A percentile compares a stretch with the other conserved stretches of the same genome.
phyloP scores from a whole-genome alignment of 2,329 filamentous ascomycete species.

The Chaetomium sp. region DNA sequence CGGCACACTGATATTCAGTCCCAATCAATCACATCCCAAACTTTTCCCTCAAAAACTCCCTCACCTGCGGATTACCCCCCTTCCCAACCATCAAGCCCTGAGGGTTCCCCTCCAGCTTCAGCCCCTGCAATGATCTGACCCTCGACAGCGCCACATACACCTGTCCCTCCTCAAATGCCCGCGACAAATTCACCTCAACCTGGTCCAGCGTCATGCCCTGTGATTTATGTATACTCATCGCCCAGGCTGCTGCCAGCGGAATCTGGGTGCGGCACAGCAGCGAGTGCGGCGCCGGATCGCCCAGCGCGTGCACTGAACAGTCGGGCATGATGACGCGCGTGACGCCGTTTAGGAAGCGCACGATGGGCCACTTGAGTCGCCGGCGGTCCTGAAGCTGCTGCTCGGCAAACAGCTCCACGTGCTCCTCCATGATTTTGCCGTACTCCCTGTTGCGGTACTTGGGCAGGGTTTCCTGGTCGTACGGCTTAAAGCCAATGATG shows the following conservation, averaged over 20 bases:
- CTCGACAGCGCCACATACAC: constrained; percentile 65
- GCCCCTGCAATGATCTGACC: constrained; percentile 53
- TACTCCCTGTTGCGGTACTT: constrained; percentile 41
- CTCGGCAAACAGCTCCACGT: constrained; percentile 46
- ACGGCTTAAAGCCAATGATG: constrained; percentile 48
- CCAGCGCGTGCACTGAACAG: constrained; percentile 52
- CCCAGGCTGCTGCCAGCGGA: constrained; percentile 62
- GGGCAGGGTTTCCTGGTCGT: constrained; percentile 38
- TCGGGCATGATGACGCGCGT: constrained; percentile 52
- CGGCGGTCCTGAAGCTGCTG: constrained; percentile 18
- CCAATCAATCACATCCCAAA: constrained; percentile 35
- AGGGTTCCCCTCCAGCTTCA: constrained; percentile 45
- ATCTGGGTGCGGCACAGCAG: constrained; percentile 61
- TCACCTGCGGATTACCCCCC: constrained; percentile 42
- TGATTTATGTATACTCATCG: constrained; percentile 64
- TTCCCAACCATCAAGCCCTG: constrained; percentile 37
- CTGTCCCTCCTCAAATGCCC: constrained; percentile 59
- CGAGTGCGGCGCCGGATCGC: constrained; percentile 49
- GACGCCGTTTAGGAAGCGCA: constrained; percentile 54
- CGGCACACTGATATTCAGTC: background rate
- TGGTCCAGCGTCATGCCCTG: constrained; percentile 65
- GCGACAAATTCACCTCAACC: constrained; percentile 56
- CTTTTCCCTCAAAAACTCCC: constrained; percentile 41
- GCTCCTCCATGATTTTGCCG: constrained; percentile 41
- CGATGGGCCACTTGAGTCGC: constrained; percentile 49